phyloP scores from a whole-genome alignment of 208 protist genomes.

The Leishmania guyanensis region DNA sequence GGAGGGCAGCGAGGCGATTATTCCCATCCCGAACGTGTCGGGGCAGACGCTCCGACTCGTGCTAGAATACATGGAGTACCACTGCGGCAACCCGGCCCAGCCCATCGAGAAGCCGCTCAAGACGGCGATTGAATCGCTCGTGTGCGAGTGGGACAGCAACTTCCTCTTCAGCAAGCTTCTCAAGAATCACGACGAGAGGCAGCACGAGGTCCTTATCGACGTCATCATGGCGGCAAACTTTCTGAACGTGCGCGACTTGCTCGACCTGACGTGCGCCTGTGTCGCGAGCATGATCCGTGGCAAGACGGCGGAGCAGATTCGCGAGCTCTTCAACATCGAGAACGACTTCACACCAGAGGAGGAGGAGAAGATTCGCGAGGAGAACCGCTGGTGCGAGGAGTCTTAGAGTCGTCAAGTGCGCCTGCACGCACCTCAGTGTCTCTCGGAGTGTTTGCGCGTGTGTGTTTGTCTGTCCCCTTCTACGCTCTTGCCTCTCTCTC shows the following conservation, averaged over 20 bases:
- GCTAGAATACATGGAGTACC: slow-evolving; percentile 95
- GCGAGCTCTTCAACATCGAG: slow-evolving; percentile 94
- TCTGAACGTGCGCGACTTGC: slow-evolving; percentile 93
- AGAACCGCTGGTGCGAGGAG: slow-evolving; percentile 90
- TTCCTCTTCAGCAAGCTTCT: slow-evolving; percentile 85
- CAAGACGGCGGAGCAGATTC: slow-evolving; percentile 95
- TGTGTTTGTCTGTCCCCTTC: neutral
- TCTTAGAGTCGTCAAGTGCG: slow-evolving; percentile 33
- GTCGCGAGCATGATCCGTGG: slow-evolving; percentile 94
- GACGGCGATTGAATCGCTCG: slow-evolving; percentile 83
- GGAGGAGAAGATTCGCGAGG: slow-evolving; percentile 90
- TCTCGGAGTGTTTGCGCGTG: no score
- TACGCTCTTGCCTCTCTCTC: neutral
- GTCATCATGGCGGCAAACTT: slow-evolving; percentile 96
- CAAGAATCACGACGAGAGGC: slow-evolving; percentile 77
- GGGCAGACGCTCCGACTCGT: slow-evolving; percentile 87
- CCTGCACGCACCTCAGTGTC: no score
- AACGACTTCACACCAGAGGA: slow-evolving; percentile 96
- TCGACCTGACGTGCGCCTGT: slow-evolving; percentile 94
- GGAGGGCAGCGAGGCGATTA: slow-evolving; percentile 72
- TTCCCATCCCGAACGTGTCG: slow-evolving; percentile 93
- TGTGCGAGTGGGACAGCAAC: slow-evolving; percentile 88
- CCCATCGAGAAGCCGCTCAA: slow-evolving; percentile 89
- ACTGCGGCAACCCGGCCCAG: slow-evolving; percentile 79
- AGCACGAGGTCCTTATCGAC: slow-evolving; percentile 92